Evolutionary conservation across 352 stramenopile genomes (phyloP).

Genomic region (Phytophthora chlamydospora): DNA sequence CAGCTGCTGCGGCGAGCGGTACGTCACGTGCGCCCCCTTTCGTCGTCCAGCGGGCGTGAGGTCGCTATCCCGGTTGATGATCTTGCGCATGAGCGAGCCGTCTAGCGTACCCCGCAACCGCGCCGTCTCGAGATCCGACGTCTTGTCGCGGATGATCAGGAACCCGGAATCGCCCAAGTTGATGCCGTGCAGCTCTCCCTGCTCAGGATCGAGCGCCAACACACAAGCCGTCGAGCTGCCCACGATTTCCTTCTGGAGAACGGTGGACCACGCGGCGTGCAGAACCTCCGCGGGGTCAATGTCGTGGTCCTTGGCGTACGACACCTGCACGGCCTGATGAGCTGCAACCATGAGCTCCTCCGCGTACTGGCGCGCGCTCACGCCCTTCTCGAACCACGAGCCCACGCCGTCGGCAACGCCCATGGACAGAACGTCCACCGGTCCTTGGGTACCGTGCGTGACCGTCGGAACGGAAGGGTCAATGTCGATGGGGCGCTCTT

Average conservation of each 20-base stretch:
- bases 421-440: constrained; percentile 88
- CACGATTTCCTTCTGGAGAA: constrained; percentile 92
- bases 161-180: constrained; percentile 96
- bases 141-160: constrained; percentile 83
- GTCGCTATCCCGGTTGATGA: constrained; percentile 67
- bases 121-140: constrained; percentile 68
- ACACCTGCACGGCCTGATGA: constrained; percentile 66
- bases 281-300: constrained; percentile 72
- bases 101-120: constrained; percentile 73
- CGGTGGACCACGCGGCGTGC: constrained; percentile 72
- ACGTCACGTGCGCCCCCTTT: constrained; percentile 85
- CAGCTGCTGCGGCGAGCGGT: constrained; percentile 96
- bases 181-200: constrained; percentile 93
- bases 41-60: constrained; percentile 71
- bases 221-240: constrained; percentile 94
- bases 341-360: constrained; percentile 82
- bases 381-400: constrained; percentile 95
- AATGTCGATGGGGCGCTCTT: constrained; percentile 32
- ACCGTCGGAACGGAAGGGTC: constrained; percentile 26
- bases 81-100: constrained; percentile 74
- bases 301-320: constrained; percentile 61
- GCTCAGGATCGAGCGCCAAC: constrained; percentile 89
- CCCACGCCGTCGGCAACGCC: constrained; percentile 96
- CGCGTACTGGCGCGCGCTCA: constrained; percentile 78
- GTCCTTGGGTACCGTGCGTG: constrained; percentile 51